These are phyloP conservation scores for Dacryopinax spathularia DNA, from an alignment of 768 basidiomycete species.

Conservation along the genomic window DNA sequence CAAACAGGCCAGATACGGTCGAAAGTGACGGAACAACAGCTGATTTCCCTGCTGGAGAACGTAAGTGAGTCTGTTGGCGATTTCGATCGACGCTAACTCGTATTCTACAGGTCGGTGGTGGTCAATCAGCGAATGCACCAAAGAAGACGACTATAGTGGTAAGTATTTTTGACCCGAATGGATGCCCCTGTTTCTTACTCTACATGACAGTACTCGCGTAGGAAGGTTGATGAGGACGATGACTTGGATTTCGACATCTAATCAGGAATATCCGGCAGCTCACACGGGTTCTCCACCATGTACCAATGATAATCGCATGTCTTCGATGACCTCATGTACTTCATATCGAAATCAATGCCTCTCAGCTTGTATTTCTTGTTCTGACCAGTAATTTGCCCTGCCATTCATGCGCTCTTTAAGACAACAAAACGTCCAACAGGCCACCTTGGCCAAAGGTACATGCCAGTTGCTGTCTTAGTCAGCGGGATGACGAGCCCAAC, in stretches of 20 bases:
- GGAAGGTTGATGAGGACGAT: slow-evolving; percentile 47
- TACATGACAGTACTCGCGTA: slow-evolving; percentile 46
- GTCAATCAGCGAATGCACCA: slow-evolving; percentile 29
- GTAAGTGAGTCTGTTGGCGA: slow-evolving; percentile 25
- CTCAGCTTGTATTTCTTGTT: too few species aligned
- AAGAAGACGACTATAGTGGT: slow-evolving; percentile 32
- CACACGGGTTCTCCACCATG: neutral
- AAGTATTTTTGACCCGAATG: too few species aligned
- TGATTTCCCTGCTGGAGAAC: slow-evolving; percentile 78
- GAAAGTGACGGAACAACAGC: slow-evolving; percentile 60
- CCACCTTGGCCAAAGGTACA: neutral
- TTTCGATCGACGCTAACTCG: neutral
- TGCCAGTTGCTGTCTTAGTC: neutral
- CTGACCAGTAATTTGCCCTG: too few species aligned
- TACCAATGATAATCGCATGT: neutral
- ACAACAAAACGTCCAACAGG: neutral
- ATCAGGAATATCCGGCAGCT: too few species aligned
- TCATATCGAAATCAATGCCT: neutral
- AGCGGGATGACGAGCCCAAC: neutral
- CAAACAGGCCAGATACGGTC: slow-evolving; percentile 69
- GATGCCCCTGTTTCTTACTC: neutral
- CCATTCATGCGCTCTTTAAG: neutral
- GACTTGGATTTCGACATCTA: slow-evolving; percentile 29
- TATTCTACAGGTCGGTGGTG: slow-evolving; percentile 39
- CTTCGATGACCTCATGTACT: neutral